These are phyloP conservation scores for Prunella vulgaris DNA, from an alignment of 257 asterid genomes.

Conservation along the genomic window DNA sequence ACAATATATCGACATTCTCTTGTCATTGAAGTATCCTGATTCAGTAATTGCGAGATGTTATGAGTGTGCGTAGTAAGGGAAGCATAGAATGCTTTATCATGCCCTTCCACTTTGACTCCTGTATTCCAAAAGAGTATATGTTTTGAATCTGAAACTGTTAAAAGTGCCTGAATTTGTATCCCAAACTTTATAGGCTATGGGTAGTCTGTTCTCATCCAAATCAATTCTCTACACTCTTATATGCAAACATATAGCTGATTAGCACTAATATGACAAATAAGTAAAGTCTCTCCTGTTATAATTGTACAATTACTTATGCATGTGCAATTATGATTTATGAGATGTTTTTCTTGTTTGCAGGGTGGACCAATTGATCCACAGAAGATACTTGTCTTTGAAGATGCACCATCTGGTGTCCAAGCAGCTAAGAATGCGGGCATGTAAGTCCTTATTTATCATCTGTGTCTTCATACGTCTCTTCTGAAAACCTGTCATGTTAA, in stretches of 20 bases:
- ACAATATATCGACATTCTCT: constrained; percentile 10
- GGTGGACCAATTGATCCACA: constrained; percentile 61
- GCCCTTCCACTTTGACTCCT: background rate
- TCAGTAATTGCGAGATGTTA: background rate
- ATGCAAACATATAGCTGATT: background rate
- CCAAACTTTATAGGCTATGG: background rate
- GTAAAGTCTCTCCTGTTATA: background rate
- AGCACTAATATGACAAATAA: background rate
- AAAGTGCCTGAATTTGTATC: background rate
- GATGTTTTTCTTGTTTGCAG: constrained; percentile 35
- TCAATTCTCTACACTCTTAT: background rate
- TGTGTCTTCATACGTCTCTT: background rate
- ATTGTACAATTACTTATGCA: background rate
- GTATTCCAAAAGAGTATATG: background rate
- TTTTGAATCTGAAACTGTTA: background rate
- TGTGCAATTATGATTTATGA: background rate
- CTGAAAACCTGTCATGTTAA: background rate
- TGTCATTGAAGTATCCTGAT: background rate
- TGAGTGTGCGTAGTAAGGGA: background rate
- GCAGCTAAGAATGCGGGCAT: constrained; percentile 95
- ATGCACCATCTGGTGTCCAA: constrained; percentile 85
- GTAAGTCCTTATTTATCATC: constrained; percentile 42
- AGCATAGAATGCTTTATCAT: background rate
- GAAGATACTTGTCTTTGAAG: constrained; percentile 89
- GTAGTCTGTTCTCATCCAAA: background rate